Percentiles rank a stretch among this genome's conserved stretches.
These are phyloP conservation scores for Eucalyptus marginata DNA, from an alignment of 345 rosid genomes.

Conservation along the genomic window DNA sequence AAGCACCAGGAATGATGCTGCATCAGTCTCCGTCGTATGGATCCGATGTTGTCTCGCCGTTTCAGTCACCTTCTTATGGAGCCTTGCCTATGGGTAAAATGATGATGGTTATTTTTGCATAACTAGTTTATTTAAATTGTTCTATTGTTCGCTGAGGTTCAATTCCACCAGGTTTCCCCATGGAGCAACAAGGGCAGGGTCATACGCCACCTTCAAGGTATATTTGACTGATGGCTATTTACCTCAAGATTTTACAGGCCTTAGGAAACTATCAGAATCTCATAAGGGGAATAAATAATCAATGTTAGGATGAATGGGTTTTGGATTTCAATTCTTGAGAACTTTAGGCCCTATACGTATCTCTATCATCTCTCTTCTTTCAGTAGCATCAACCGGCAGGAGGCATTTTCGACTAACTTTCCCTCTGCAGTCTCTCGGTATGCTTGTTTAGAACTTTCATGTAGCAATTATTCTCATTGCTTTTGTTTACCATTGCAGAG, in stretches of 20 bases:
- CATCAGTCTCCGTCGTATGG: conserved; percentile 21
- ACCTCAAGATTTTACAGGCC: not conserved
- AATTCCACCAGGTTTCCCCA: conserved; percentile 21
- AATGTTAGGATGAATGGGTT: not conserved
- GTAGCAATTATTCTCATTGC: not conserved
- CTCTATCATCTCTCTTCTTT: not conserved
- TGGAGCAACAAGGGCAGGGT: conserved; percentile 41
- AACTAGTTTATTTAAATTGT: not conserved
- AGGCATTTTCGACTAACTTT: not conserved
- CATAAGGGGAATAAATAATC: not conserved
- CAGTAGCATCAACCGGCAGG: not conserved
- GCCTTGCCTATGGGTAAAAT: conserved; percentile 26
- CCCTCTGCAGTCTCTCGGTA: not conserved
- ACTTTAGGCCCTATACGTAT: not conserved
- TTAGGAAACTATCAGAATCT: not conserved
- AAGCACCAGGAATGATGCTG: conserved; percentile 21
- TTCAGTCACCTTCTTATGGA: conserved; percentile 16
- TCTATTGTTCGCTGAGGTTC: not conserved
- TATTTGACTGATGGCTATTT: not conserved
- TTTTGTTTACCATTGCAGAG: conserved; percentile 6
- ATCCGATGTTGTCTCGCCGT: not conserved
- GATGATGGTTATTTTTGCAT: not conserved
- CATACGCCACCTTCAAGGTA: not conserved
- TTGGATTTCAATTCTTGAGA: not conserved
- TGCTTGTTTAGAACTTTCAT: not conserved